Percentiles rank a stretch among this genome's conserved stretches.
phyloP scores from a whole-genome alignment of 208 protist genomes.

The Trypanosoma brucei region DNA sequence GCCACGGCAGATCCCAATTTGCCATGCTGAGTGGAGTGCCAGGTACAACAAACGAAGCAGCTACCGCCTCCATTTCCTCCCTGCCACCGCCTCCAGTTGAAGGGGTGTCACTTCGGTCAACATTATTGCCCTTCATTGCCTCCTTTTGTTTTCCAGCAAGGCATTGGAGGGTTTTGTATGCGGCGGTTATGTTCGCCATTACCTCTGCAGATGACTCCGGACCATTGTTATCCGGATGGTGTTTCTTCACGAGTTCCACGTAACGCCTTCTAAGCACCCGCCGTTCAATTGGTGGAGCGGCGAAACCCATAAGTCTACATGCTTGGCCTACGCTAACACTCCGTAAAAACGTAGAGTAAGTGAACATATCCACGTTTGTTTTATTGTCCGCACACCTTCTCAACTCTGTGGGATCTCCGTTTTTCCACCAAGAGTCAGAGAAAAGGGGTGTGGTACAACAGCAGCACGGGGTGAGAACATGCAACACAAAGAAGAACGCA shows the following conservation, averaged over 20 bases:
- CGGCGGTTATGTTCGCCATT: constrained; percentile 67
- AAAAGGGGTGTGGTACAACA: too few relatives aligned
- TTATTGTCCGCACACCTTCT: neutral
- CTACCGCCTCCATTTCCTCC: constrained; percentile 31
- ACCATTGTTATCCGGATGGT: constrained; percentile 63
- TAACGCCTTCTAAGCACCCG: constrained; percentile 65
- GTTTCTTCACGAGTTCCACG: constrained; percentile 57
- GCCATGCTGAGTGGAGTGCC: constrained; percentile 58
- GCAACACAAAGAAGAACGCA: too few relatives aligned
- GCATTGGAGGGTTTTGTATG: constrained; percentile 57
- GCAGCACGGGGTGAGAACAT: too few relatives aligned
- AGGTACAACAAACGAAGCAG: constrained; percentile 44
- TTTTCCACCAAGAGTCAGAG: too few relatives aligned
- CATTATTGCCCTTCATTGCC: neutral
- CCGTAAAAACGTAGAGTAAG: constrained; percentile 15
- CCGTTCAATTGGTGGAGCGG: constrained; percentile 44
- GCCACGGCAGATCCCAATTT: constrained; percentile 64
- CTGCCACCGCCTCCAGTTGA: neutral
- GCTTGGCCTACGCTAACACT: constrained; percentile 51
- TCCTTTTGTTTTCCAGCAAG: constrained; percentile 41
- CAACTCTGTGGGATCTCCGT: too few relatives aligned
- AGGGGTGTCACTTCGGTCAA: neutral
- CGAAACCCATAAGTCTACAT: constrained; percentile 58
- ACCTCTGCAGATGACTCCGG: constrained; percentile 31
- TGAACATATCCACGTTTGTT: constrained; percentile 28